Percentiles rank a stretch among this genome's conserved stretches.
phyloP scores from a whole-genome alignment of 192 early-diverging fungal species.

The Coemansia sp. region DNA sequence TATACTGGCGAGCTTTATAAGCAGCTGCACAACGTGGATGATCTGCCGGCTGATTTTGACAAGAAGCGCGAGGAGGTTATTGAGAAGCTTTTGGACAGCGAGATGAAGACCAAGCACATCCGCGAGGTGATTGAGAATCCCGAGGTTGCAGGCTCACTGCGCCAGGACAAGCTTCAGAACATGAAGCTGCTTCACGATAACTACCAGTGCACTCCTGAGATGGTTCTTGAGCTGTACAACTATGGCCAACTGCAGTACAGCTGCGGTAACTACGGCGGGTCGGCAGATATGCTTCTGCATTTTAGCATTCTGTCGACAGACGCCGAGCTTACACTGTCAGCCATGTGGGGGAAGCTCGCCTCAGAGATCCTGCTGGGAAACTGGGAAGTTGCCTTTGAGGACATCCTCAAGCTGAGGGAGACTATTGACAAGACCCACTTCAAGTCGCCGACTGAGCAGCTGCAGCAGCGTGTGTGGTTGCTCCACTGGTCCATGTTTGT shows the following conservation, averaged over 20 bases:
- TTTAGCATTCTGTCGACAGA: constrained; percentile 94
- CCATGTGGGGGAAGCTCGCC: constrained; percentile 96
- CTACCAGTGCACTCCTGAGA: constrained; percentile 88
- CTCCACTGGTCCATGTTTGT: constrained; percentile 98
- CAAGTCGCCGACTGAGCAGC: constrained; percentile 76
- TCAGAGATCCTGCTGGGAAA: constrained; percentile 91
- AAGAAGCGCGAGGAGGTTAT: constrained; percentile 78
- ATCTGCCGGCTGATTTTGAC: constrained; percentile 71
- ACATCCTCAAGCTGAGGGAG: constrained; percentile 84
- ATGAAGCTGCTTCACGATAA: constrained; percentile 83
- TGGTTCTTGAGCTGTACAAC: constrained; percentile 83
- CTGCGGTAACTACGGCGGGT: constrained; percentile 87
- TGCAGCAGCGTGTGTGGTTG: constrained; percentile 91
- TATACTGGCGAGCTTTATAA: constrained; percentile 82
- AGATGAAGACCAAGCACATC: constrained; percentile 75
- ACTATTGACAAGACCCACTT: constrained; percentile 82
- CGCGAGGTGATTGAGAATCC: constrained; percentile 90
- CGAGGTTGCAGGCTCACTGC: constrained; percentile 81
- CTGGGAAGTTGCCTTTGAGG: constrained; percentile 92
- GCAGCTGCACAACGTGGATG: constrained; percentile 73
- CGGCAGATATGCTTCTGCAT: constrained; percentile 92
- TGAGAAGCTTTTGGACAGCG: constrained; percentile 68
- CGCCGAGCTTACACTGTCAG: constrained; percentile 74
- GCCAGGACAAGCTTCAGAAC: constrained; percentile 93
- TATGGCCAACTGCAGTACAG: constrained; percentile 90